A percentile compares a stretch with the other conserved stretches of the same genome.
phyloP scores from a whole-genome alignment of 371 early-diverging fungal species.

The Cokeromyces recurvatus region DNA sequence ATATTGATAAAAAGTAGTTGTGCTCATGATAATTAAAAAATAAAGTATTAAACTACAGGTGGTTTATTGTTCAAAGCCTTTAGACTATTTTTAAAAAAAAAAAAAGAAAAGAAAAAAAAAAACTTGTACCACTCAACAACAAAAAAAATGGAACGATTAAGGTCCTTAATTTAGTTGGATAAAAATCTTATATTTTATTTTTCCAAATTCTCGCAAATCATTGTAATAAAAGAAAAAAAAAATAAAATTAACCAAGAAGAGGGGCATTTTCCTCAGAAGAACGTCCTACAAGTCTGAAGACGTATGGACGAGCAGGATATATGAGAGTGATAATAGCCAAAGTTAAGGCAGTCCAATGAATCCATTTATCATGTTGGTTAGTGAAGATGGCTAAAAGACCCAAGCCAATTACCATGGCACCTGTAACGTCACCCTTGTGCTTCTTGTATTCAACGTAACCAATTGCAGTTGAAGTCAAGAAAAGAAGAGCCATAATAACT shows the following conservation, averaged over 20 bases:
- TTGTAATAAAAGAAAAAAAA: neutral
- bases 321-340: conserved; percentile 48
- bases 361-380: conserved; percentile 39
- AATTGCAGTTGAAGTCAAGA: conserved; percentile 58
- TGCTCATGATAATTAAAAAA: no score
- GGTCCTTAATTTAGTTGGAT: no score
- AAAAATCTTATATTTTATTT: no score
- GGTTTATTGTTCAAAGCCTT: no score
- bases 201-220: no score
- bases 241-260: conserved; percentile 22
- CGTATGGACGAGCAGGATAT: conserved; percentile 51
- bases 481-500: conserved; percentile 46
- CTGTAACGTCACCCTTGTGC: conserved; percentile 61
- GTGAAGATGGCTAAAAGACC: conserved; percentile 46
- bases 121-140: no score
- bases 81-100: no score
- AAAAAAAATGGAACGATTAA: no score
- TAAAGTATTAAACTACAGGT: no score
- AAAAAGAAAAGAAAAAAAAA: no score
- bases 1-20: no score
- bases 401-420: conserved; percentile 50
- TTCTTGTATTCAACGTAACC: conserved; percentile 66
- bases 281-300: conserved; percentile 43
- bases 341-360: conserved; percentile 50
- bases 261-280: conserved; percentile 23